Evolutionary conservation across 108 stramenopile species (phyloP).

Genomic region (Cyclotella baltica): DNA sequence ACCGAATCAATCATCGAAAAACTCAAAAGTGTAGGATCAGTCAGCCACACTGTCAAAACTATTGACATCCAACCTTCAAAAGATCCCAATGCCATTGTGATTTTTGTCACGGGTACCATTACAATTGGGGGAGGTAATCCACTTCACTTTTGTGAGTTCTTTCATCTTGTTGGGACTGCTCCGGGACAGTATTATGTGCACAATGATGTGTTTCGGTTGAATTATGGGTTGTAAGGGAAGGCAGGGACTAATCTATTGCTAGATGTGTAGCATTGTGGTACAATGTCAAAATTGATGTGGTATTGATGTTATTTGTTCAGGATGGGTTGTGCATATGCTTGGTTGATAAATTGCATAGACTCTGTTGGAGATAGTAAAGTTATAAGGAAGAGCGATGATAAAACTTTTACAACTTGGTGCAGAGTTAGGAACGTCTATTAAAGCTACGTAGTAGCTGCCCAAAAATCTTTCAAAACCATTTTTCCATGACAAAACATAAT

Average conservation of each 20-base stretch:
- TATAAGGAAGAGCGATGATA: no score
- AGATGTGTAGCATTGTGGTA: not conserved
- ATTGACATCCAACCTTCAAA: conserved; percentile 89
- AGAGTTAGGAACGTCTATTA: no score
- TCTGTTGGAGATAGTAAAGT: no score
- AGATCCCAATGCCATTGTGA: conserved; percentile 67
- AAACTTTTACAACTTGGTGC: no score
- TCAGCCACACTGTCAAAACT: conserved; percentile 76
- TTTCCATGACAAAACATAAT: no score
- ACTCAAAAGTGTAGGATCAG: conserved; percentile 67
- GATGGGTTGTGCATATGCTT: no score
- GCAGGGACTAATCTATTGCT: not conserved
- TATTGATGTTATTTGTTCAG: no score
- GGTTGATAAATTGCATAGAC: no score
- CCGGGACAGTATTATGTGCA: conserved; percentile 94
- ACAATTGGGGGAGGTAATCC: conserved; percentile 91
- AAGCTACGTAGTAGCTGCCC: no score
- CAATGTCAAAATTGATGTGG: not conserved
- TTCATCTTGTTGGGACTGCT: conserved; percentile 88
- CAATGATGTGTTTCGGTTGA: conserved; percentile 94
- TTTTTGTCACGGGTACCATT: conserved; percentile 87
- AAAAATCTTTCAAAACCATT: no score
- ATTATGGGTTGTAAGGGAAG: conserved; percentile 84
- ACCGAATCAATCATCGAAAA: conserved; percentile 71
- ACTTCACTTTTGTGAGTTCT: conserved; percentile 95